Base-by-base conservation (phyloP, 352 stramenopile species). In the Globisporangium sylvaticum region DNA sequence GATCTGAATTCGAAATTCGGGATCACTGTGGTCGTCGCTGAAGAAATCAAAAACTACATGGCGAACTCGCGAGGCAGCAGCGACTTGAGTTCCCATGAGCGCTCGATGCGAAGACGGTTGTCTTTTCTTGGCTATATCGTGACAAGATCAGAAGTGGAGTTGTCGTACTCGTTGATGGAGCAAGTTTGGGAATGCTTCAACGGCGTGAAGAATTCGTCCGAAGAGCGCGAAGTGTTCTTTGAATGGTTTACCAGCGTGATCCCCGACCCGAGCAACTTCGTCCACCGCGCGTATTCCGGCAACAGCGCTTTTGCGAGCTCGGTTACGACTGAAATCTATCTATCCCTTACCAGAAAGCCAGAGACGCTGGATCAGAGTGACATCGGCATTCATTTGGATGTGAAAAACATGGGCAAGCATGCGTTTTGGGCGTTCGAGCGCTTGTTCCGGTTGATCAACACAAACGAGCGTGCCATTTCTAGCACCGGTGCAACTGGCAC, bases 81-180 rank as follows among this genome's bases (percentile, higher is more conserved):
- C 46, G 31, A 56, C 37, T 64, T 44, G 37, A 64, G 22, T 22
- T 20, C n/a, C 12, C 68, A 72, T 31, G 24, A 66, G 29, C 39
- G 46, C 3, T 55, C 70, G 12, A 77, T 86, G 37, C 52, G 68
- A 54, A 85, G 84, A 27, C 79, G 85, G 1, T 68, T 95, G n/a
- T 67, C 68, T 22, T 95, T 94, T 72, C 78, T 95, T 22, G 76
- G 76, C 9, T 95, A 90, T 64, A 72, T 94, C 18, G 74, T 91
- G 29, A 95, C 81, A 1, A 84, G 85, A 25, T 90, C 83, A 1
- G 81, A 90, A 52, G 66, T 96, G 25, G 82, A 88, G 58, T 60
- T 96, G 54, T 71, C 83, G 59, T 90, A 83, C 39, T 68, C 80
- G n/a, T 67, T 86, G 53, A 72, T 94, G 5, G 75, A 79, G 27